Percentiles rank a stretch among this genome's conserved stretches.
phyloP scores from a whole-genome alignment of 2,329 filamentous ascomycete genomes.

The Fusarium camptoceras region DNA sequence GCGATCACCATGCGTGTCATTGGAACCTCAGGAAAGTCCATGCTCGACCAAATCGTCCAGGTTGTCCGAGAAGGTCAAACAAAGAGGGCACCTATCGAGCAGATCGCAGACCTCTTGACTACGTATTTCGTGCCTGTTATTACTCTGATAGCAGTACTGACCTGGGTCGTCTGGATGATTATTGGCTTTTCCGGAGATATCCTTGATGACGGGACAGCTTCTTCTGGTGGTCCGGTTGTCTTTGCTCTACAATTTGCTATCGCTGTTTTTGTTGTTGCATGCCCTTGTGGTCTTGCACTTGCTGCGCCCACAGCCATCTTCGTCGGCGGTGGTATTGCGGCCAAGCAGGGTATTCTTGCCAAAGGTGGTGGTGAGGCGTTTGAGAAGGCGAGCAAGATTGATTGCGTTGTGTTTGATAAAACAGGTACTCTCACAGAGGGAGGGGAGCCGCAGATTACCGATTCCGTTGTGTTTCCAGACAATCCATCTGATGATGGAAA shows the following conservation, averaged over 20 bases:
- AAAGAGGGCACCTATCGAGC: slow-evolving; percentile 79
- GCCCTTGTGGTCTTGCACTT: slow-evolving; percentile 84
- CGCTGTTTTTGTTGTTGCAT: slow-evolving; percentile 87
- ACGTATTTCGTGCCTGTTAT: slow-evolving; percentile 82
- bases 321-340: slow-evolving; percentile 83
- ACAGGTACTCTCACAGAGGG: slow-evolving; percentile 84
- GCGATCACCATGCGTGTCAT: slow-evolving; percentile 73
- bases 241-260: slow-evolving; percentile 87
- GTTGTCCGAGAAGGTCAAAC: slow-evolving; percentile 83
- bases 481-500: slow-evolving; percentile 36
- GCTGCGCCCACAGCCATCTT: slow-evolving; percentile 90
- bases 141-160: slow-evolving; percentile 74
- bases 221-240: slow-evolving; percentile 73
- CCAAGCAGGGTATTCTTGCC: slow-evolving; percentile 82
- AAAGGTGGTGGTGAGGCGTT: slow-evolving; percentile 89
- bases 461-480: slow-evolving; percentile 58
- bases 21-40: slow-evolving; percentile 73
- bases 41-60: slow-evolving; percentile 83
- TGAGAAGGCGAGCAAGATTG: slow-evolving; percentile 82
- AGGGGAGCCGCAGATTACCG: slow-evolving; percentile 77
- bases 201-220: slow-evolving; percentile 66
- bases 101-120: slow-evolving; percentile 78
- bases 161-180: slow-evolving; percentile 78
- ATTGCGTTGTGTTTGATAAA: slow-evolving; percentile 89
- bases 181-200: slow-evolving; percentile 71